Percentiles rank a stretch among this genome's conserved stretches.
These are phyloP conservation scores for Candida maesae DNA, from an alignment of 805 yeast species.

Conservation along the genomic window DNA sequence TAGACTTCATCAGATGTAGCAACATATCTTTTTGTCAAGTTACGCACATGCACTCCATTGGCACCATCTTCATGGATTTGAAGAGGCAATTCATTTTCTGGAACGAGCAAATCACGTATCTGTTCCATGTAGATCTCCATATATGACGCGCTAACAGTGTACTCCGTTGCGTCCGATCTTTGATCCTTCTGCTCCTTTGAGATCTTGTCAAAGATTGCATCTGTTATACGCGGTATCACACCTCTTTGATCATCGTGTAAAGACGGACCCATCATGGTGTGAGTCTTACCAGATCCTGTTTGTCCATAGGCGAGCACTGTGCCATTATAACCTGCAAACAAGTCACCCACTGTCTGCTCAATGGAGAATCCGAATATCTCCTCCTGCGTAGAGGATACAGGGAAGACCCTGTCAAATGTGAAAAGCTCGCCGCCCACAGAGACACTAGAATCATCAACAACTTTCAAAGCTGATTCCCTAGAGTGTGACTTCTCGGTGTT, in stretches of 20 bases:
- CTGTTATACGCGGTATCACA: conserved; percentile 67
- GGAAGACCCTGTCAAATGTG: conserved; percentile 66
- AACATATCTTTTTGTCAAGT: conserved; percentile 61
- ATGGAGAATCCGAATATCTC: conserved; percentile 60
- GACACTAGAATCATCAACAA: conserved; percentile 13
- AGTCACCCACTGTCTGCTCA: conserved; percentile 60
- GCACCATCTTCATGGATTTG: conserved; percentile 60
- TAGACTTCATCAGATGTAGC: conserved; percentile 55
- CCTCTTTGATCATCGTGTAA: conserved; percentile 39
- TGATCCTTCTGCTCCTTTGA: conserved; percentile 15
- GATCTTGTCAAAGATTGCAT: conserved; percentile 57
- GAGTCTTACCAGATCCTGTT: conserved; percentile 73
- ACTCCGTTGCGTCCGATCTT: conserved; percentile 47
- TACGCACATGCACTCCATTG: conserved; percentile 67
- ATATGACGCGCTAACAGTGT: conserved; percentile 58
- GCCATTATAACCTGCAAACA: conserved; percentile 73
- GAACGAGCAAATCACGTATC: conserved; percentile 64
- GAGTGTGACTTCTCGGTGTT: conserved; percentile 27
- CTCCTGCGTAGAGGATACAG: conserved; percentile 44
- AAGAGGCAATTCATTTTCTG: conserved; percentile 28
- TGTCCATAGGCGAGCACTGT: conserved; percentile 79
- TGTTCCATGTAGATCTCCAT: conserved; percentile 83
- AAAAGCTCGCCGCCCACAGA: conserved; percentile 31
- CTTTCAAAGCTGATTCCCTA: conserved; percentile 3
- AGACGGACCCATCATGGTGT: conserved; percentile 69